phyloP scores from a whole-genome alignment of 257 asterid genomes.

The Gynochthodes officinalis region DNA sequence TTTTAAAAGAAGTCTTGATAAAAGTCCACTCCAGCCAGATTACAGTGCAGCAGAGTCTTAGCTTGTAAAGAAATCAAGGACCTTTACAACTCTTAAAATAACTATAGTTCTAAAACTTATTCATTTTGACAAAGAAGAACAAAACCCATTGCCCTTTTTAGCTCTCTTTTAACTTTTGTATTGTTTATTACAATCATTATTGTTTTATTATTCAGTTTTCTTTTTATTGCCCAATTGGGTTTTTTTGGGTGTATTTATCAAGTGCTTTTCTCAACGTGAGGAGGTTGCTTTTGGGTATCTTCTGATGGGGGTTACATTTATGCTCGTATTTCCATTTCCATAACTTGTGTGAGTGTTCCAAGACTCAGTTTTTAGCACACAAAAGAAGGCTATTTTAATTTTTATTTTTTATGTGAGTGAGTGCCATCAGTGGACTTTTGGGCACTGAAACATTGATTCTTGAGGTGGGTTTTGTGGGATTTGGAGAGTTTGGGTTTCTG shows the following conservation, averaged over 20 bases:
- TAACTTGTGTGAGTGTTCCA: conserved; percentile 12
- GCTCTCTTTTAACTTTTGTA: conserved; percentile 23
- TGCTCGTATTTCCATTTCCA: conserved; percentile 11
- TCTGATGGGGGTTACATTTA: conserved; percentile 44
- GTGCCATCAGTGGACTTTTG: conserved; percentile 12
- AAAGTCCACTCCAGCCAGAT: conserved; percentile 48
- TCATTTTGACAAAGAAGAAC: conserved; percentile 5
- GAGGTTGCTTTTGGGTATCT: conserved; percentile 30
- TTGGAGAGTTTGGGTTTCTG: conserved; percentile 28
- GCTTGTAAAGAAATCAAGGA: conserved; percentile 38
- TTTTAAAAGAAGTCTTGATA: not conserved
- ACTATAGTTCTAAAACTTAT: not conserved
- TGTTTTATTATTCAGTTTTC: not conserved
- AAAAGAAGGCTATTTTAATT: conserved; percentile 22
- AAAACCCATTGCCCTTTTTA: conserved; percentile 19
- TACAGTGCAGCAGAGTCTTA: conserved; percentile 38
- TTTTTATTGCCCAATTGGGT: conserved; percentile 27
- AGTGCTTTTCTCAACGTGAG: conserved; percentile 37
- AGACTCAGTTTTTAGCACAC: conserved; percentile 39
- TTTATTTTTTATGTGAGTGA: not conserved
- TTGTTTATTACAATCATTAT: conserved; percentile 20
- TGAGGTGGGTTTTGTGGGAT: conserved; percentile 35
- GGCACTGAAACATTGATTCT: conserved; percentile 34
- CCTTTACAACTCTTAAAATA: not conserved
- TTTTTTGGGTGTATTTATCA: conserved; percentile 15